Evolutionary conservation across 345 rosid genomes (phyloP).

Genomic region (Trapa incisa): DNA sequence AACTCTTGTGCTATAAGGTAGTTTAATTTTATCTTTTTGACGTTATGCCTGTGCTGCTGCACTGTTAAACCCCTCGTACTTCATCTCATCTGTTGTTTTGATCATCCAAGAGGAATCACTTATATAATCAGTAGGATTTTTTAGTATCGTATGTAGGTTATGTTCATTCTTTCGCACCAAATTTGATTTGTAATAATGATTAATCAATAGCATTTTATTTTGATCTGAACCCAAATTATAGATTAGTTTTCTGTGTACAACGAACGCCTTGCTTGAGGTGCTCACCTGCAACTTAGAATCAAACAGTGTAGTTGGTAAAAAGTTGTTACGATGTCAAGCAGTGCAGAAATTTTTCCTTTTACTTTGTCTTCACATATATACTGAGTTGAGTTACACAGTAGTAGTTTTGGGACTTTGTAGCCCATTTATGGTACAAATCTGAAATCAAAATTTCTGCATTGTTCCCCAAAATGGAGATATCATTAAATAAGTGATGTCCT

Average conservation of each 20-base stretch:
- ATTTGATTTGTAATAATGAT: too few relatives aligned
- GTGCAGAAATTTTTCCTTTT: background rate
- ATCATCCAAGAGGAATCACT: background rate
- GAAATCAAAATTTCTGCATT: conserved; percentile 12
- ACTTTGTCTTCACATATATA: background rate
- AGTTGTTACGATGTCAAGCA: background rate
- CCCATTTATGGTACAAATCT: conserved; percentile 12
- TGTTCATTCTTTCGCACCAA: too few relatives aligned
- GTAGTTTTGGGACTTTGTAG: conserved; percentile 3
- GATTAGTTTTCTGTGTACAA: too few relatives aligned
- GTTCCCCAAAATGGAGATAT: conserved; percentile 20
- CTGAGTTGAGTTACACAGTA: conserved; percentile 1
- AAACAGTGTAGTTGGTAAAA: background rate
- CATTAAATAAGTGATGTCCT: conserved; percentile 13
- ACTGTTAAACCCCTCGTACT: background rate
- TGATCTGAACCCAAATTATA: too few relatives aligned
- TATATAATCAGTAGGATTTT: background rate
- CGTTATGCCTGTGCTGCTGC: background rate
- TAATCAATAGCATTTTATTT: too few relatives aligned
- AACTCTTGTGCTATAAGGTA: background rate
- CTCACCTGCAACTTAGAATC: background rate
- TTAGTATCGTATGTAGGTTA: background rate
- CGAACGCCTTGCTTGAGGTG: too few relatives aligned
- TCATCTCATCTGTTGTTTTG: background rate
- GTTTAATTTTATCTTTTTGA: background rate